Conservation (phyloP, 257 asterid species). For the Jacaranda copaia region DNA sequence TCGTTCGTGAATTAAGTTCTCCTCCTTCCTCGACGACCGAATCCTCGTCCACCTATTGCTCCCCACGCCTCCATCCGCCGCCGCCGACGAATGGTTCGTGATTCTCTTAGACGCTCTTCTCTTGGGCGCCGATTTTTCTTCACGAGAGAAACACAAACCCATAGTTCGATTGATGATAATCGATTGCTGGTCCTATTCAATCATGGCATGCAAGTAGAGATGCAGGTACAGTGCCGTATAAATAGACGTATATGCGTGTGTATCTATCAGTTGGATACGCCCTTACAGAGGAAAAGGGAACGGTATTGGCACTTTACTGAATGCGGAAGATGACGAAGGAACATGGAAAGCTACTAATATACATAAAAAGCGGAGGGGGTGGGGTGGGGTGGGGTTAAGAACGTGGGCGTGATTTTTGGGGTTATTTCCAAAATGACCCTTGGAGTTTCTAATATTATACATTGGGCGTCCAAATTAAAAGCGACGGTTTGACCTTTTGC, state of each 20-base stretch:
- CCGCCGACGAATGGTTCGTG: slow-evolving; percentile 53
- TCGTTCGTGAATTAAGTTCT: slow-evolving; percentile 69
- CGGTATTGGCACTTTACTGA: slow-evolving; percentile 34
- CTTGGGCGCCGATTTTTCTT: slow-evolving; percentile 55
- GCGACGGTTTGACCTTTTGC: slow-evolving; percentile 27
- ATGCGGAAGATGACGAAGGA: slow-evolving; percentile 35
- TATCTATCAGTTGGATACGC: slow-evolving; percentile 34
- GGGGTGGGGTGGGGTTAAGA: slow-evolving; percentile 33
- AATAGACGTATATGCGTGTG: slow-evolving; percentile 14
- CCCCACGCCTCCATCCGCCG: slow-evolving; percentile 53
- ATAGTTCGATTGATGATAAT: slow-evolving; percentile 43
- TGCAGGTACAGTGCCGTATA: not conserved
- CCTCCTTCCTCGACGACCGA: slow-evolving; percentile 79
- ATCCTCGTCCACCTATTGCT: slow-evolving; percentile 77
- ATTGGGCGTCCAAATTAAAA: slow-evolving; percentile 27
- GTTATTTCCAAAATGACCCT: slow-evolving; percentile 34
- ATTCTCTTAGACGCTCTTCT: slow-evolving; percentile 60
- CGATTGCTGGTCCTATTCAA: slow-evolving; percentile 20
- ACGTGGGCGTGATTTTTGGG: slow-evolving; percentile 30
- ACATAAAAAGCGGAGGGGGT: slow-evolving; percentile 17
- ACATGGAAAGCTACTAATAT: slow-evolving; percentile 21
- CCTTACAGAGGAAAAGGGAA: slow-evolving; percentile 33
- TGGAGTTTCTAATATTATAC: not conserved
- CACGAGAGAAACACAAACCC: slow-evolving; percentile 87
- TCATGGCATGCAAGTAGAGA: slow-evolving; percentile 43